Base-by-base conservation (phyloP, 2,329 filamentous ascomycete species). In the Trichoderma sp. region DNA sequence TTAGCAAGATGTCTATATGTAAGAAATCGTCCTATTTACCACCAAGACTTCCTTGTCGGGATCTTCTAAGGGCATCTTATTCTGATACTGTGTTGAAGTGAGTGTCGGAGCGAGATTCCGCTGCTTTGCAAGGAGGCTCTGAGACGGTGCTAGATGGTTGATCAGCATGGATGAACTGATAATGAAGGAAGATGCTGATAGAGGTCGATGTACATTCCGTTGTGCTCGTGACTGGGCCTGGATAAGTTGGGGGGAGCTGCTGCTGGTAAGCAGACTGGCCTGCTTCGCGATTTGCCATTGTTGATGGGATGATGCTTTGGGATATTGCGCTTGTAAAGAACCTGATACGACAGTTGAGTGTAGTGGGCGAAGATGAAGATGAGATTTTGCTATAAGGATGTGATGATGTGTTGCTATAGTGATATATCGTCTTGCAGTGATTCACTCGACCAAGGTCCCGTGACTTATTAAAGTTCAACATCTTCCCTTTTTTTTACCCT, bases 51-150 rank as follows among this genome's bases (percentile, higher is more conserved):
- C 66, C 28, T 69, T 69, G 28, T 69, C 66, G 5, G 32, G 30
- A 24, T 6, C n/a, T 5, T 51, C 28, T 21, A 61, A 18, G 14
- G 56, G 56, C 66, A 61, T 51, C 24, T 15, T 30, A 14, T 61
- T 36, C 4, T 69, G 66, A 12, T 32, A n/a, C 15, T 47, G 32
- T 18, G 66, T 36, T 57, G 62, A 8, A 62, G 75, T 73, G n/a
- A 71, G 64, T 6, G 66, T 73, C 3, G 75, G 73, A 9, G 74
- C 73, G 39, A 80, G 75, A 24, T 77, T 78, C 3, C 74, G 71
- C 36, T 79, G 78, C 43, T 75, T 76, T 11, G 75, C 65, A 14
- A 79, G 71, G 2, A 80, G 73, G 15, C 78, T 76, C 21, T 78
- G 78, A 0, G 78, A 68, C n/a, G 47, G 66, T 28, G 51, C 71